phyloP scores from a whole-genome alignment of 192 early-diverging fungal genomes.

The Backusella parvicylindrica region DNA sequence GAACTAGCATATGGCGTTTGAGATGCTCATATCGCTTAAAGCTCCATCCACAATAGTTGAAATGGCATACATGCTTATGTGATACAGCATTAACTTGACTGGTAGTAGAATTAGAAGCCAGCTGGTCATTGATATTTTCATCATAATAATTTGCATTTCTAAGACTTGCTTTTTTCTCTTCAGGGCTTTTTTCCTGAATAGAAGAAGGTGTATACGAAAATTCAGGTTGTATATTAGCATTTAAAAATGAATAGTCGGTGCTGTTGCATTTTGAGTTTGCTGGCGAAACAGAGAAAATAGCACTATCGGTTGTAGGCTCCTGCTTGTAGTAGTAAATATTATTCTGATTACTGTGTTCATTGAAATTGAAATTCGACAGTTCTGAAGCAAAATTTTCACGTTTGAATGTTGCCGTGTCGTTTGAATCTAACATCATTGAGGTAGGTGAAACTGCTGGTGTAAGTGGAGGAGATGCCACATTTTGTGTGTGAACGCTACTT shows the following conservation, averaged over 20 bases:
- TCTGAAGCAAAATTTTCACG: background rate
- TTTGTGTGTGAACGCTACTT: background rate
- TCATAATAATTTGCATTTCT: background rate
- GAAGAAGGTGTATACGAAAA: background rate
- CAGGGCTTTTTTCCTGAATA: background rate
- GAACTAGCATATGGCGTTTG: conserved; percentile 74
- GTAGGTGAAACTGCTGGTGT: conserved; percentile 18
- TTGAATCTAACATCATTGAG: background rate
- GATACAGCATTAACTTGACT: background rate
- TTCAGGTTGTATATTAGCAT: background rate
- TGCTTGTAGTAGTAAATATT: background rate
- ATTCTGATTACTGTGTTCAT: background rate
- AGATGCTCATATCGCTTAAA: conserved; percentile 84
- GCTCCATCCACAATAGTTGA: conserved; percentile 47
- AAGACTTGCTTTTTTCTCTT: background rate
- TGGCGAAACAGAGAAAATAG: background rate
- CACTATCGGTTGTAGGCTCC: background rate
- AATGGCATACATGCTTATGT: conserved; percentile 42
- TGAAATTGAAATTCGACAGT: background rate
- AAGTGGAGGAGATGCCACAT: conserved; percentile 17
- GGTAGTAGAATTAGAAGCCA: background rate
- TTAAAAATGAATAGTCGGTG: background rate
- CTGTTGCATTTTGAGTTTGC: background rate
- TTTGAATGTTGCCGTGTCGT: background rate
- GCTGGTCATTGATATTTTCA: background rate